Conservation (phyloP, 805 yeast species). For the Candida incommunis region DNA sequence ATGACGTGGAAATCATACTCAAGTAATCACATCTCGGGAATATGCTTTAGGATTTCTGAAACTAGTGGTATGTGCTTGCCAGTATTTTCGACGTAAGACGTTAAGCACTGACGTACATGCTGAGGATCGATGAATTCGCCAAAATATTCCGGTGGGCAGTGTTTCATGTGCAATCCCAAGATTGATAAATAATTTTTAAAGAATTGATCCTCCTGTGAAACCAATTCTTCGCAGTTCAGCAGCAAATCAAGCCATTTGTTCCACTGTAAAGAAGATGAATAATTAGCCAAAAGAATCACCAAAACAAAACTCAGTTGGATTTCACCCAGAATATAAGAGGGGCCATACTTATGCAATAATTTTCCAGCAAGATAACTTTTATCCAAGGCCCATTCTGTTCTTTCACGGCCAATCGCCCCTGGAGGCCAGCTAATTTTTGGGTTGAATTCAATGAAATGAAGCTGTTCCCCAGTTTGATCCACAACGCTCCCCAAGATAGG, state of each 20-base stretch:
- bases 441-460: constrained; percentile 31
- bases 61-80: background rate
- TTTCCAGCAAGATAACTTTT: constrained; percentile 42
- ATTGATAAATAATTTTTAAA: constrained; percentile 20
- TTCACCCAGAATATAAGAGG: constrained; percentile 32
- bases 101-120: background rate
- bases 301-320: constrained; percentile 37
- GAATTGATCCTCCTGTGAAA: constrained; percentile 16
- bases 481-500: constrained; percentile 20
- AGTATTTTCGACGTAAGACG: background rate
- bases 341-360: constrained; percentile 19
- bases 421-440: constrained; percentile 26
- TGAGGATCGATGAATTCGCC: constrained; percentile 21
- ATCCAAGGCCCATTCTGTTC: constrained; percentile 42
- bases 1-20: background rate
- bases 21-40: background rate
- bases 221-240: constrained; percentile 22
- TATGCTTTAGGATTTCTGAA: background rate
- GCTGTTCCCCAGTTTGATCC: constrained; percentile 23
- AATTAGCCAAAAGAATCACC: constrained; percentile 42
- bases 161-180: constrained; percentile 25
- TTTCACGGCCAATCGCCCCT: constrained; percentile 24
- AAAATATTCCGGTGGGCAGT: constrained; percentile 30
- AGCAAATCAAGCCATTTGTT: constrained; percentile 32
- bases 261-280: constrained; percentile 56